phyloP scores from a whole-genome alignment of 352 stramenopile species.

The Globisporangium parvum region DNA sequence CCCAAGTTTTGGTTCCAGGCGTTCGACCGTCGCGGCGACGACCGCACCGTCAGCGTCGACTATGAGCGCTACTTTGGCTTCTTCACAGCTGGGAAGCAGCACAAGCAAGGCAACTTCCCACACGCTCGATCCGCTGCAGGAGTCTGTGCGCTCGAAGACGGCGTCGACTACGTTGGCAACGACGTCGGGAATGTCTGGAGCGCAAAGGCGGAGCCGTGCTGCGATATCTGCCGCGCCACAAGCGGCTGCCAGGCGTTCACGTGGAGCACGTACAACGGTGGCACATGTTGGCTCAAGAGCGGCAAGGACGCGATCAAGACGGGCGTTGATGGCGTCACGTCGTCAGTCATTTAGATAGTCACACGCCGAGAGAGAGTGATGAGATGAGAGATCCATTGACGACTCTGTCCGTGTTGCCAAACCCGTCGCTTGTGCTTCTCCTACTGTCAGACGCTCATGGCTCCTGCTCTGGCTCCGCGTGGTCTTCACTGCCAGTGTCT shows the following conservation, averaged over 20 bases:
- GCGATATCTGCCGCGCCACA: constrained; percentile 21
- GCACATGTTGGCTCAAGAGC: constrained; percentile 49
- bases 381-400: neutral
- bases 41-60: constrained; percentile 27
- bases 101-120: constrained; percentile 20
- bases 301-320: constrained; percentile 12
- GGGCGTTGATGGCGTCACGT: neutral
- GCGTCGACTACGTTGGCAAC: constrained; percentile 18
- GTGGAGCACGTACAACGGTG: constrained; percentile 41
- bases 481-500: neutral
- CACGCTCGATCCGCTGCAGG: neutral
- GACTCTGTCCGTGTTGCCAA: neutral
- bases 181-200: constrained; percentile 17
- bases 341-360: neutral
- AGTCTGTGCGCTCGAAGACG: constrained; percentile 13
- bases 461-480: neutral
- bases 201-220: constrained; percentile 17
- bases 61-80: constrained; percentile 54
- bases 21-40: constrained; percentile 48
- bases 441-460: neutral
- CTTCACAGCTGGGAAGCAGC: constrained; percentile 31
- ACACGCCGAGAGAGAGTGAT: neutral
- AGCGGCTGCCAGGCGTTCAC: constrained; percentile 35
- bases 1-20: constrained; percentile 53
- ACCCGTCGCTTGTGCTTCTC: too few species aligned